A percentile compares a stretch with the other conserved stretches of the same genome.
phyloP scores from a whole-genome alignment of 805 yeast species.

The Candida germanica region DNA sequence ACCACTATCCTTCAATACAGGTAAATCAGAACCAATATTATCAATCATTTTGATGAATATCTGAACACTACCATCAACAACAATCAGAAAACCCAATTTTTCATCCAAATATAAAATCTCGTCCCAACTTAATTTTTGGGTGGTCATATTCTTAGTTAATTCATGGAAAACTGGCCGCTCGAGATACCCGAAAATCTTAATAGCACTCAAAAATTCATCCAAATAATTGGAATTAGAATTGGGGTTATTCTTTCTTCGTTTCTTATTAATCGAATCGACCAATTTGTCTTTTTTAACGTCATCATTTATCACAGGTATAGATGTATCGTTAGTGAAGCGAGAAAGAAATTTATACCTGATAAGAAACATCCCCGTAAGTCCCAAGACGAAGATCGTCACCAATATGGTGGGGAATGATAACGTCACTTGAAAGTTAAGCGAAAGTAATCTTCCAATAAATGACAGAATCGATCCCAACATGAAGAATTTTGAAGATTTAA shows the following conservation, averaged over 20 bases:
- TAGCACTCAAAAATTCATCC: constrained; percentile 87
- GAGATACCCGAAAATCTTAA: constrained; percentile 89
- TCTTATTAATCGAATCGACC: constrained; percentile 16
- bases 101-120: constrained; percentile 75
- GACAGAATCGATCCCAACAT: background rate
- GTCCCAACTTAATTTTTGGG: constrained; percentile 74
- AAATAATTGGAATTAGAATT: constrained; percentile 61
- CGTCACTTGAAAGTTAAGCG: constrained; percentile 48
- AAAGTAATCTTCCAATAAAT: constrained; percentile 15
- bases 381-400: constrained; percentile 24
- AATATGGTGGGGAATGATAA: constrained; percentile 49
- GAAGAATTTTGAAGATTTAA: background rate
- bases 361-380: constrained; percentile 40
- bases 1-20: constrained; percentile 24
- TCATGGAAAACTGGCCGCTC: constrained; percentile 91
- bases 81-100: constrained; percentile 81
- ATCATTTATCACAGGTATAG: constrained; percentile 1
- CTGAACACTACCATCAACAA: constrained; percentile 86
- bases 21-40: constrained; percentile 10
- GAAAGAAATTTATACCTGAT: constrained; percentile 65
- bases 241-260: constrained; percentile 26
- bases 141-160: constrained; percentile 85
- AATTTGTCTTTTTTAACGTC: constrained; percentile 16
- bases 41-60: constrained; percentile 58
- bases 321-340: constrained; percentile 45